Evolutionary conservation across 345 rosid species (phyloP).

Genomic region (Erysimum cheiranthoides): DNA sequence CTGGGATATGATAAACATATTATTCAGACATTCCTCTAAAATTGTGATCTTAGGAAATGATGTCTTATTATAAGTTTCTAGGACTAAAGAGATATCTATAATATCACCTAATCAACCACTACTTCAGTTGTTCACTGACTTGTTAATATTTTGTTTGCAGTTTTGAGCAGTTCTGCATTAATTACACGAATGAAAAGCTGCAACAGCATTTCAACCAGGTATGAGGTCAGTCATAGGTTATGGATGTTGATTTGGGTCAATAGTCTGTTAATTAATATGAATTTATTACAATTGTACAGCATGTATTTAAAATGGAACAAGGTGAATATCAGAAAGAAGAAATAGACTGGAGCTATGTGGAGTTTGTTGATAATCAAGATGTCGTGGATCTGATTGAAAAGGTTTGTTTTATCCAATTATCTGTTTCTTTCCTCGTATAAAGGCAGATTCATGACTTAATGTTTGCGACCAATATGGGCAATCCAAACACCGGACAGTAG

Average conservation of each 20-base stretch:
- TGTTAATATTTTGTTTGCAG: constrained; percentile 50
- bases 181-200: constrained; percentile 89
- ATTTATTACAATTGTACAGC: constrained; percentile 55
- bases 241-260: constrained; percentile 31
- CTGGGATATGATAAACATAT: constrained; percentile 14
- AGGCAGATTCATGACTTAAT: neutral
- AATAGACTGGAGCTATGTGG: constrained; percentile 87
- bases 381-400: constrained; percentile 89
- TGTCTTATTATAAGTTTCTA: constrained; percentile 19
- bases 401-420: constrained; percentile 51
- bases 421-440: constrained; percentile 1
- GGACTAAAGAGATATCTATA: neutral
- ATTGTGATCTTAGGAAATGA: constrained; percentile 7
- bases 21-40: neutral
- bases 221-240: constrained; percentile 60
- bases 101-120: constrained; percentile 25
- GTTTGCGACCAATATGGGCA: constrained; percentile 13
- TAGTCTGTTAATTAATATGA: constrained; percentile 44
- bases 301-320: constrained; percentile 94
- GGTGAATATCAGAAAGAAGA: constrained; percentile 71
- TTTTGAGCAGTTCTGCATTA: constrained; percentile 94
- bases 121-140: constrained; percentile 32
- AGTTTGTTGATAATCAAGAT: constrained; percentile 90
- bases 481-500: constrained; percentile 19
- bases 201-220: constrained; percentile 99